These are phyloP conservation scores for Dothistroma septosporum DNA, from an alignment of 2,329 filamentous ascomycete species.

Conservation along the genomic window DNA sequence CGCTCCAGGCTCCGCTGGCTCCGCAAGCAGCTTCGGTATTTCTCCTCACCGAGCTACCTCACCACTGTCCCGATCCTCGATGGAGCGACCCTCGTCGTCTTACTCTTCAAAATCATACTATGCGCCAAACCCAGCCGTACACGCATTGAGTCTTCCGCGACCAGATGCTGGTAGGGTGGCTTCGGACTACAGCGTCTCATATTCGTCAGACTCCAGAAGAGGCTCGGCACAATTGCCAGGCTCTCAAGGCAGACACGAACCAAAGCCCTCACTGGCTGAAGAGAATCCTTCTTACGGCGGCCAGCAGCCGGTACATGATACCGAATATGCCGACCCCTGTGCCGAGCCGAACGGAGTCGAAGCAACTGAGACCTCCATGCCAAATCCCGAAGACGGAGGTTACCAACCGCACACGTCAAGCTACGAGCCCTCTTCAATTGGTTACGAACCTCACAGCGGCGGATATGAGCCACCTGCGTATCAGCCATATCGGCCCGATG, in stretches of 20 bases:
- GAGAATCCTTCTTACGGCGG: slow-evolving; percentile 21
- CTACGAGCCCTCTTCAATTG: slow-evolving; percentile 55
- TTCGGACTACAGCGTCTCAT: slow-evolving; percentile 30
- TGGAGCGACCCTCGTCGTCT: slow-evolving; percentile 17
- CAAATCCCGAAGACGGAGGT: slow-evolving; percentile 15
- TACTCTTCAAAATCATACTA: slow-evolving; percentile 18
- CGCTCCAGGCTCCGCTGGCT: slow-evolving; percentile 21
- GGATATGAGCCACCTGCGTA: slow-evolving; percentile 52
- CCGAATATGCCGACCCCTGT: slow-evolving; percentile 10
- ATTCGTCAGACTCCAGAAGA: slow-evolving; percentile 29
- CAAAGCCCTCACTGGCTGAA: slow-evolving; percentile 27
- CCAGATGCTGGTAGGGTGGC: slow-evolving; percentile 26
- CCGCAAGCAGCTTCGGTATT: slow-evolving; percentile 12
- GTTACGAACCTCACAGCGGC: slow-evolving; percentile 55
- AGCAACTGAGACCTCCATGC: not conserved
- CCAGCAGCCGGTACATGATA: slow-evolving; percentile 1
- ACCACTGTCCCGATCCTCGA: slow-evolving; percentile 15
- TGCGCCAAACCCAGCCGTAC: slow-evolving; percentile 21
- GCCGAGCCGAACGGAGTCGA: slow-evolving; percentile 7
- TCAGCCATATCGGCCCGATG: slow-evolving; percentile 49
- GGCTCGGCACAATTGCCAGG: slow-evolving; percentile 26
- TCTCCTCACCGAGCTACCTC: slow-evolving; percentile 17
- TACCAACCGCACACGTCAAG: slow-evolving; percentile 44
- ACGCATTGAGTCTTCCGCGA: slow-evolving; percentile 26
- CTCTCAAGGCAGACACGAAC: slow-evolving; percentile 31